Evolutionary conservation across 2,329 filamentous ascomycete genomes (phyloP).

Genomic region (Penicillium sclerotigenum): DNA sequence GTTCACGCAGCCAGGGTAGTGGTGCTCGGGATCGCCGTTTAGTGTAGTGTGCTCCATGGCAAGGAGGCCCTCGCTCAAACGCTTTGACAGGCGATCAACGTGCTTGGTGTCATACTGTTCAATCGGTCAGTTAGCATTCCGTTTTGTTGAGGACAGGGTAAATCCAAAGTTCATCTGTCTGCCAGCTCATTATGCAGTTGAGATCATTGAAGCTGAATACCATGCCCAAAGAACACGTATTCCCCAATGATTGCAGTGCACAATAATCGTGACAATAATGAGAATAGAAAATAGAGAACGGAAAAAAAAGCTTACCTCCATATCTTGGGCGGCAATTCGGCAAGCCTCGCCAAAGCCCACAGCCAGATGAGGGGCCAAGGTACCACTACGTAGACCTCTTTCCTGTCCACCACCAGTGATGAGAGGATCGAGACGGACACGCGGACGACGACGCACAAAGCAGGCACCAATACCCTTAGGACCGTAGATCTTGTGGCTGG

Average conservation of each 20-base stretch:
- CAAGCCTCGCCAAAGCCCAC: constrained; percentile 96
- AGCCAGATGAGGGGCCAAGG: constrained; percentile 79
- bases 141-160: background rate
- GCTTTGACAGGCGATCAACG: constrained; percentile 77
- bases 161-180: background rate
- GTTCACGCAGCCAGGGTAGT: constrained; percentile 97
- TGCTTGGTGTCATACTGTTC: constrained; percentile 84
- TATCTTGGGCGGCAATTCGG: constrained; percentile 83
- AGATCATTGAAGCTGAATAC: constrained; percentile 53
- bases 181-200: constrained; percentile 62
- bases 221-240: constrained; percentile 33
- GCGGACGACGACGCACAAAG: constrained; percentile 86
- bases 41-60: constrained; percentile 87
- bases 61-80: constrained; percentile 76
- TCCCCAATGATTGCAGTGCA: constrained; percentile 62
- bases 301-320: constrained; percentile 65
- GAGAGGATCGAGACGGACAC: constrained; percentile 90
- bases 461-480: constrained; percentile 97
- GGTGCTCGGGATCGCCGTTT: constrained; percentile 77
- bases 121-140: constrained; percentile 9
- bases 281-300: constrained; percentile 17
- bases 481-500: constrained; percentile 97
- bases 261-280: constrained; percentile 62
- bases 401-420: constrained; percentile 97
- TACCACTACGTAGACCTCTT: constrained; percentile 89